Percentiles rank a stretch among this genome's conserved stretches.
These are phyloP conservation scores for Tetrahymena elliotti DNA, from an alignment of 73 alveolate genomes.

Conservation along the genomic window DNA sequence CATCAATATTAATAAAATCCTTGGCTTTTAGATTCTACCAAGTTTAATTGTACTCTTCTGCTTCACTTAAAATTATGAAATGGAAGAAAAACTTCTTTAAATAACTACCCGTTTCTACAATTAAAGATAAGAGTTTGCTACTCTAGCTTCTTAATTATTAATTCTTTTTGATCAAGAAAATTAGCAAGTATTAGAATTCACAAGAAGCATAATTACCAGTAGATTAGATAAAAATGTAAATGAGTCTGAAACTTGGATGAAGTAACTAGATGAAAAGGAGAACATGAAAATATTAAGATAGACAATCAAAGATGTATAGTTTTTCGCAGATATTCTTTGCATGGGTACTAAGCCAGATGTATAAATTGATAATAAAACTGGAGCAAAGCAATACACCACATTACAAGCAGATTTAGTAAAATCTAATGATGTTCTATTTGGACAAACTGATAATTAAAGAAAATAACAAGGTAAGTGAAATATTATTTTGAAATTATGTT, in stretches of 20 bases:
- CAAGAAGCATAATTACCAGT: constrained; percentile 11
- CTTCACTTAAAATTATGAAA: constrained; percentile 20
- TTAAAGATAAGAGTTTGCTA: constrained; percentile 36
- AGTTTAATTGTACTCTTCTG: constrained; percentile 20
- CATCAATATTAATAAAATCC: constrained; percentile 19
- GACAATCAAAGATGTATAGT: constrained; percentile 14
- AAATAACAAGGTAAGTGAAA: background rate
- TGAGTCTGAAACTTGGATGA: constrained; percentile 45
- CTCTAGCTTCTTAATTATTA: constrained; percentile 10
- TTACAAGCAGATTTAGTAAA: background rate
- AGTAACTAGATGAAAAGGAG: constrained; percentile 6
- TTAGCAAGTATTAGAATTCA: constrained; percentile 1
- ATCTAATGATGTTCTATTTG: background rate
- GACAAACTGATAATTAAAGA: background rate
- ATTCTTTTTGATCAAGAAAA: constrained; percentile 21
- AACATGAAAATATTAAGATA: constrained; percentile 7
- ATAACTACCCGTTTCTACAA: constrained; percentile 26
- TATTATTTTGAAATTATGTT: background rate
- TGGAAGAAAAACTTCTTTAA: constrained; percentile 8
- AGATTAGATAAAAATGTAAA: constrained; percentile 30
- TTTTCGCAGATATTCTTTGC: constrained; percentile 3
- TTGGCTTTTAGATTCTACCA: constrained; percentile 30
- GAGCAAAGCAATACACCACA: background rate
- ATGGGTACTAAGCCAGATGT: constrained; percentile 13
- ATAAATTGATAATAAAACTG: background rate